These are phyloP conservation scores for Salix suchowensis DNA, from an alignment of 345 rosid species.

Conservation along the genomic window DNA sequence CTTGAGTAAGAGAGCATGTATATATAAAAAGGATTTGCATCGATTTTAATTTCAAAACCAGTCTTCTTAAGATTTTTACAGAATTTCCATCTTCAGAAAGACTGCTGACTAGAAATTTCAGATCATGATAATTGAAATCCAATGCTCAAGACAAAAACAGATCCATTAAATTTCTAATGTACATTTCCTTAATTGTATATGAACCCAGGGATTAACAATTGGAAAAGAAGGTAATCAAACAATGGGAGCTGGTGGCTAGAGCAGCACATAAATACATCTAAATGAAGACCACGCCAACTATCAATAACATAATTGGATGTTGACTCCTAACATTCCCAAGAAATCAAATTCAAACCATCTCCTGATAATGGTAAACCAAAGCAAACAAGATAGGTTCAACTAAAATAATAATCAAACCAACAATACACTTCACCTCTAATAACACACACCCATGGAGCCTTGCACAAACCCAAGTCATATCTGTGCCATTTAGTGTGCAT, in stretches of 20 bases:
- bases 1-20: no score
- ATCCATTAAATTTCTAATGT: not conserved
- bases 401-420: not conserved
- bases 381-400: not conserved
- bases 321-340: no score
- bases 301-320: not conserved
- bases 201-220: not conserved
- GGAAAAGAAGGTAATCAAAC: no score
- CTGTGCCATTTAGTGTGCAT: no score
- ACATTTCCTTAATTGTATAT: not conserved
- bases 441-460: no score
- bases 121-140: not conserved
- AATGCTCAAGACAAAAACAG: not conserved
- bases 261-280: slow-evolving; percentile 14
- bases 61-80: not conserved
- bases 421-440: no score
- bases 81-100: not conserved
- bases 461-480: no score
- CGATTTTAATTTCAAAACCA: not conserved
- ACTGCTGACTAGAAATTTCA: not conserved
- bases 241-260: no score
- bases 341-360: no score
- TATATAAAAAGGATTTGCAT: not conserved
- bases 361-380: no score
- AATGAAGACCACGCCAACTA: not conserved